Base-by-base conservation (phyloP, 257 asterid species). In the Solanum gracilifrons region DNA sequence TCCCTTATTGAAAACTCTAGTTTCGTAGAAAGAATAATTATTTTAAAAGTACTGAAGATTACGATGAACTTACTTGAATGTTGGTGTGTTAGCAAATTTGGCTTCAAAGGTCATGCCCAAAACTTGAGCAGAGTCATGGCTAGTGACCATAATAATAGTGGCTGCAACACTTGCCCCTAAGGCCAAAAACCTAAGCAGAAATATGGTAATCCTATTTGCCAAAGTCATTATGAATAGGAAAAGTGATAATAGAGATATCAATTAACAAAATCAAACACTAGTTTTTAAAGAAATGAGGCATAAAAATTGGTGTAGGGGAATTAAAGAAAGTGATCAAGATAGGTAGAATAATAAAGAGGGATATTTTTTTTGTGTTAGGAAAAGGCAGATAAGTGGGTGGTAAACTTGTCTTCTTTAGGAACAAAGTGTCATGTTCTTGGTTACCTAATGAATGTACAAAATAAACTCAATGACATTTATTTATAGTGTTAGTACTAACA, bases 111-210 rank as follows among this genome's bases (percentile, higher is more conserved):
- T 91, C 92, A 96, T 88, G 89, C 91, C 90, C 36, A 94, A 87
- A 84, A 94, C 93, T 31, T 87, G 88, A 43, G 95, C 92, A 51
- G 98, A 60, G 80, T 96, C 99, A 13, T 85, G 94, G 91, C 93
- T 93, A 2, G 98, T 92, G 86, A 91, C 86, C 98, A 94, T 96
- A 62, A 93, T 72, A 64, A 93, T 88, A 2, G 89, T 82, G 8
- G 98, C 98, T 21, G 92, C 43, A 29, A 92, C 91, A 3, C 93
- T 32, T 60, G 95, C 97, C 10, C 91, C 97, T 60, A 96, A 90
- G 69, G 97, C 99, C 33, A 96, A 27, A 55, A 96, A 94, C 95
- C 98, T 92, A 10, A 94, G 92, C 87, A 94, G 39, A 74, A 92
- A 66, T 27, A 95, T 83, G 8, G 96, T 94, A 36, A 93, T 83